Conservation (phyloP, 352 stramenopile genomes). For the Saprolegnia parasitica region DNA sequence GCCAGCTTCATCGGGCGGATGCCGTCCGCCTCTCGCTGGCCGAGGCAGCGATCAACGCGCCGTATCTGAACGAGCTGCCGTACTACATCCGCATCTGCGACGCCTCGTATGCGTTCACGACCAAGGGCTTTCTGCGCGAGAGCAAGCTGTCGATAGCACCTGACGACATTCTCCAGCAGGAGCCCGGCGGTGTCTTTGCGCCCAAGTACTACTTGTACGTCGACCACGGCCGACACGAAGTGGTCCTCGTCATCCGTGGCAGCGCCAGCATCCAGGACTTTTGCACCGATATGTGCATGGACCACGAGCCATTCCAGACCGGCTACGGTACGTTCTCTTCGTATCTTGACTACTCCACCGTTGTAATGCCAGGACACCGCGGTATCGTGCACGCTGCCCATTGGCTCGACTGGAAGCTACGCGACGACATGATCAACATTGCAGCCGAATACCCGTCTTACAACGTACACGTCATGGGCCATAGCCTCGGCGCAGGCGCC, state of each 20-base stretch:
- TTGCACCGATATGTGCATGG: conserved; percentile 70
- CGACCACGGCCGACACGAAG: conserved; percentile 48
- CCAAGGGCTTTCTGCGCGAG: conserved; percentile 51
- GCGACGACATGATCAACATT: conserved; percentile 45
- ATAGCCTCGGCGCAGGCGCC: conserved; percentile 66
- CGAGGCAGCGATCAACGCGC: conserved; percentile 33
- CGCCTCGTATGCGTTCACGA: conserved; percentile 58
- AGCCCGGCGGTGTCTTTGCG: conserved; percentile 67
- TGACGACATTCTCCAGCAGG: conserved; percentile 44
- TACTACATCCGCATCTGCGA: conserved; percentile 48
- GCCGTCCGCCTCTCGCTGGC: background rate
- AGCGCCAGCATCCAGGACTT: conserved; percentile 77
- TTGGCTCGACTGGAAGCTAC: conserved; percentile 60
- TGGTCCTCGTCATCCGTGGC: conserved; percentile 60
- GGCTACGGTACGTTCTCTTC: conserved; percentile 40
- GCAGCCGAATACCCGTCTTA: conserved; percentile 47
- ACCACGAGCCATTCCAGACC: conserved; percentile 62
- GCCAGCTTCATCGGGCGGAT: background rate
- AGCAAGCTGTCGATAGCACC: conserved; percentile 32
- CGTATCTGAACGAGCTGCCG: conserved; percentile 29
- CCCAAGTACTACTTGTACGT: conserved; percentile 66
- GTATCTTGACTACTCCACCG: background rate
- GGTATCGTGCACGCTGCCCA: conserved; percentile 71
- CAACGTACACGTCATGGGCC: conserved; percentile 52
- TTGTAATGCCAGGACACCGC: conserved; percentile 39